phyloP scores from a whole-genome alignment of 2,329 filamentous ascomycete species.

The Trichoderma atroviride region DNA sequence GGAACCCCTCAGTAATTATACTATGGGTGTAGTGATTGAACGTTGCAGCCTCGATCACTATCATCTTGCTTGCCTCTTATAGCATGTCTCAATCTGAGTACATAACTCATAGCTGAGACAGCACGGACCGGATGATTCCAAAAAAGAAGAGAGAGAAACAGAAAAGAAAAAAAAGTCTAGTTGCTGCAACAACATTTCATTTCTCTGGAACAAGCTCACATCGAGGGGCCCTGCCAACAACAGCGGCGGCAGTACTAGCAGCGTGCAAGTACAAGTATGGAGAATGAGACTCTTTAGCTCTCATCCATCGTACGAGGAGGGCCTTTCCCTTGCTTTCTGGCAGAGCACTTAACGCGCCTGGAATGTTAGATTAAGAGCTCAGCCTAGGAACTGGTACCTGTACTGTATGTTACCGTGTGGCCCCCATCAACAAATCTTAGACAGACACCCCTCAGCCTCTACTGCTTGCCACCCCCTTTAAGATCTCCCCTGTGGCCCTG shows the following conservation, averaged over 20 bases:
- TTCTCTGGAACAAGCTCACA: neutral
- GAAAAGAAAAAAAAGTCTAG: neutral
- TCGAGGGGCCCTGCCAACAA: neutral
- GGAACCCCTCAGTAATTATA: neutral
- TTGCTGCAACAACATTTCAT: neutral
- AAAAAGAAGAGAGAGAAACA: neutral
- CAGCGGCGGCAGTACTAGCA: neutral
- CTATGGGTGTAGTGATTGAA: neutral
- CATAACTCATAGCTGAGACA: neutral
- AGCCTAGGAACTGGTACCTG: slow-evolving; percentile 7
- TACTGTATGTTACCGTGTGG: neutral
- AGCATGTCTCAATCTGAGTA: neutral
- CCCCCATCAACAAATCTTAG: neutral
- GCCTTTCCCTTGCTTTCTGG: neutral
- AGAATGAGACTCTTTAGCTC: neutral
- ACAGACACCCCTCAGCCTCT: neutral
- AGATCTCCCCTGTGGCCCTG: neutral
- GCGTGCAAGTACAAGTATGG: neutral
- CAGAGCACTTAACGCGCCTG: neutral
- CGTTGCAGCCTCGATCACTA: neutral
- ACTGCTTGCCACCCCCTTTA: neutral
- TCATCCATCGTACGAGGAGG: slow-evolving; percentile 10
- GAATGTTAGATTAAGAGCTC: slow-evolving; percentile 8
- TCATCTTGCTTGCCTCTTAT: neutral
- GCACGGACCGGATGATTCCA: neutral